Evolutionary conservation across 352 stramenopile species (phyloP).

Genomic region (Phytophthora kernoviae): DNA sequence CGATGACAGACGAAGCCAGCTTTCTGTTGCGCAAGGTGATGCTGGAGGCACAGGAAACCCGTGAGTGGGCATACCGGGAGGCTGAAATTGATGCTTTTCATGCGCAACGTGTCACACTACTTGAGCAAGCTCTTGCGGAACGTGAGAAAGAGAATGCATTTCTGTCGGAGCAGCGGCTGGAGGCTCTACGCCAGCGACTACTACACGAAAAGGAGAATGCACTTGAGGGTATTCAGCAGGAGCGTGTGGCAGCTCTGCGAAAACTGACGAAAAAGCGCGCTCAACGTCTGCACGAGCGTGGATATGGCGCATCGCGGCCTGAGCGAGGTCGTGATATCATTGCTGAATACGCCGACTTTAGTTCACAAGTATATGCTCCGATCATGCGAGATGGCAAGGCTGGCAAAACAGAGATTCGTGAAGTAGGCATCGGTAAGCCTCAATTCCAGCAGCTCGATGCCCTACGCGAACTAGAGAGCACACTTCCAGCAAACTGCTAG

Average conservation of each 20-base stretch:
- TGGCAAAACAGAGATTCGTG: constrained; percentile 52
- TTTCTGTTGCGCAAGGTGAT: constrained; percentile 91
- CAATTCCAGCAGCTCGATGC: constrained; percentile 58
- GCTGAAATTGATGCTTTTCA: constrained; percentile 89
- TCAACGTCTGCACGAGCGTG: constrained; percentile 40
- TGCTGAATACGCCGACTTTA: constrained; percentile 85
- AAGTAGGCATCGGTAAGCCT: constrained; percentile 61
- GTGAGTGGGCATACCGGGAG: constrained; percentile 89
- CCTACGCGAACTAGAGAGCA: constrained; percentile 67
- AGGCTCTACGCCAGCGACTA: constrained; percentile 82
- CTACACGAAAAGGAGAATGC: constrained; percentile 80
- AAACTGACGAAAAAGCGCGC: constrained; percentile 91
- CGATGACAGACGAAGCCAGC: constrained; percentile 94
- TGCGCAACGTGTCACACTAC: constrained; percentile 73
- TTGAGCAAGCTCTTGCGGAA: constrained; percentile 86
- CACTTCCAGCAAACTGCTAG: constrained; percentile 58
- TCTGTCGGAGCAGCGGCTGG: constrained; percentile 91
- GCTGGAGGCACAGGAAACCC: constrained; percentile 92
- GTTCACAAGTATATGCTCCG: constrained; percentile 87
- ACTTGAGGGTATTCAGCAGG: constrained; percentile 81
- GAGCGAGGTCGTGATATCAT: constrained; percentile 86
- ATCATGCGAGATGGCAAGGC: constrained; percentile 64
- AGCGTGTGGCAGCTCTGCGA: constrained; percentile 87
- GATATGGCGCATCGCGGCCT: constrained; percentile 32
- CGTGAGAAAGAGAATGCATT: constrained; percentile 91